These are phyloP conservation scores for Skeletonema menzelii DNA, from an alignment of 108 stramenopile species.

Conservation along the genomic window DNA sequence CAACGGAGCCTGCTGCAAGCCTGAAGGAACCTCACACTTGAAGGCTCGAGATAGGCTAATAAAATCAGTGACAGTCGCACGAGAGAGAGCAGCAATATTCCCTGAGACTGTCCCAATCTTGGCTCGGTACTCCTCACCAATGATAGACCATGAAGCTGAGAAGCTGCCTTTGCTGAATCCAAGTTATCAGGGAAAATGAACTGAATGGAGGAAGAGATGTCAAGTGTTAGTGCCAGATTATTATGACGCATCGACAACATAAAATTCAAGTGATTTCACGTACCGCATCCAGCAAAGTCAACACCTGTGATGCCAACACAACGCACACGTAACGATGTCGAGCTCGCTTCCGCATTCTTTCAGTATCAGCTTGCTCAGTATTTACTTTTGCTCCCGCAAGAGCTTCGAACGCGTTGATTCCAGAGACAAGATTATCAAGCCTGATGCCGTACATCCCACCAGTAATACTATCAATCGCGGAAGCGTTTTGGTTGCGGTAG, in stretches of 20 bases:
- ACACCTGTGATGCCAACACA: constrained; percentile 60
- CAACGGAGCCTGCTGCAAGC: constrained; percentile 76
- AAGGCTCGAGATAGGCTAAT: constrained; percentile 69
- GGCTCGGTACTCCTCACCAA: constrained; percentile 77
- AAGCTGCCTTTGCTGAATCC: constrained; percentile 57
- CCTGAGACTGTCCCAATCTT: constrained; percentile 75
- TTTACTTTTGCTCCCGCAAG: constrained; percentile 41
- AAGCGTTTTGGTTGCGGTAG: constrained; percentile 47
- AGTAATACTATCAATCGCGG: constrained; percentile 55
- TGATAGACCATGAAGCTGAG: constrained; percentile 79
- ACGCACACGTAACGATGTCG: constrained; percentile 48
- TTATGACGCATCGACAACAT: background rate
- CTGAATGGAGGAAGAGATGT: background rate
- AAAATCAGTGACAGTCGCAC: constrained; percentile 77
- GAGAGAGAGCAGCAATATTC: constrained; percentile 69
- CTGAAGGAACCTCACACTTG: constrained; percentile 75
- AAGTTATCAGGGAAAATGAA: constrained; percentile 85
- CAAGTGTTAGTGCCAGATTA: background rate
- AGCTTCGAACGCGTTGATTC: constrained; percentile 47
- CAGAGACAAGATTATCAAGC: constrained; percentile 53
- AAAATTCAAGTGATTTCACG: background rate
- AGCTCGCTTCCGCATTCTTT: constrained; percentile 13
- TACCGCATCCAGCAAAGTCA: constrained; percentile 76
- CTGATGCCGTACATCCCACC: constrained; percentile 72
- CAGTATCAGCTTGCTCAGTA: constrained; percentile 5